A percentile compares a stretch with the other conserved stretches of the same genome.
These are phyloP conservation scores for Eutrema heterophyllum DNA, from an alignment of 345 rosid genomes.

Conservation along the genomic window DNA sequence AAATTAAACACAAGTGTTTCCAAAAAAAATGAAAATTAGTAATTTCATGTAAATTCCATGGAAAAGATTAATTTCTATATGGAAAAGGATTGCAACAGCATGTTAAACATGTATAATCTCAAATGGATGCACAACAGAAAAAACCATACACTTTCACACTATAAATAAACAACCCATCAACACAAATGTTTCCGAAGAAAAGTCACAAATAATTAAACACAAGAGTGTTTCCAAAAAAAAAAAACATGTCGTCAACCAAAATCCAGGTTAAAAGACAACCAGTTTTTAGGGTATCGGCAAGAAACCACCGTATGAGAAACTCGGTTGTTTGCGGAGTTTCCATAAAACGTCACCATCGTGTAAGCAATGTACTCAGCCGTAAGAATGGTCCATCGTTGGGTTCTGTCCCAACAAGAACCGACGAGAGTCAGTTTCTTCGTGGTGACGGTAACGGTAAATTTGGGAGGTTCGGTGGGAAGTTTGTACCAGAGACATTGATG, in stretches of 20 bases:
- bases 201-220: no score
- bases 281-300: not conserved
- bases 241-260: conserved; percentile 17
- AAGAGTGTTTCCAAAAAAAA: not conserved
- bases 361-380: not conserved
- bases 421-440: not conserved
- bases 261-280: conserved; percentile 1
- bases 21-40: no score
- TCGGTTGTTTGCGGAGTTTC: conserved; percentile 10
- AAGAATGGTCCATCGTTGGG: not conserved
- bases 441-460: conserved; percentile 26
- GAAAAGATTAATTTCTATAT: no score
- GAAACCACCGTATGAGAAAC: conserved; percentile 4
- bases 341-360: not conserved
- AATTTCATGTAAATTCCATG: no score
- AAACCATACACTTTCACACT: no score
- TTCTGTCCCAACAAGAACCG: conserved; percentile 13
- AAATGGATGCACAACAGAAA: no score
- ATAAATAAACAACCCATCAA: no score
- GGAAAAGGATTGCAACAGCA: no score
- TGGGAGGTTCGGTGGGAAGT: conserved; percentile 79
- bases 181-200: no score
- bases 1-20: no score
- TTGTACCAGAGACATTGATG: conserved; percentile 67
- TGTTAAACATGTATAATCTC: not conserved